A percentile compares a stretch with the other conserved stretches of the same genome.
Evolutionary conservation across 768 basidiomycete genomes (phyloP).

Genomic region (Lactarius hengduanensis): DNA sequence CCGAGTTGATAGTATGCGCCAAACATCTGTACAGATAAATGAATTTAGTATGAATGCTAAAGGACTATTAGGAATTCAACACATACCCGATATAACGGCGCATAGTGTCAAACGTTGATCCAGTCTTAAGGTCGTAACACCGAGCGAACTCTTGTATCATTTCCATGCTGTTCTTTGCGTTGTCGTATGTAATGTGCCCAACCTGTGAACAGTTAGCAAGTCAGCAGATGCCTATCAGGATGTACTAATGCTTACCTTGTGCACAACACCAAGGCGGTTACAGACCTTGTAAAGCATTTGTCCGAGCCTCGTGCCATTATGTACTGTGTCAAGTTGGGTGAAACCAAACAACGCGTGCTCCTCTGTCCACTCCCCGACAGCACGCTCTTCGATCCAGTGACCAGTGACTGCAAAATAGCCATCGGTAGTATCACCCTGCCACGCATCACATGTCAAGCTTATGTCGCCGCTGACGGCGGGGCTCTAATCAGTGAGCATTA

Average conservation of each 20-base stretch:
- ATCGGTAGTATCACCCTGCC: not conserved
- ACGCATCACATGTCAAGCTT: not conserved
- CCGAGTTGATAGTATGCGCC: conserved; percentile 3
- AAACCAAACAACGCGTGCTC: not conserved
- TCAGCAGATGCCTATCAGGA: not conserved
- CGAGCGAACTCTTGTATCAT: not conserved
- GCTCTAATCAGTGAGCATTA: not conserved
- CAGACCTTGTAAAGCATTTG: not conserved
- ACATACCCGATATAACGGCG: not conserved
- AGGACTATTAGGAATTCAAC: not conserved
- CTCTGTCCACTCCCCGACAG: not conserved
- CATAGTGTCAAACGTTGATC: not conserved
- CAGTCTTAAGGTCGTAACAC: not conserved
- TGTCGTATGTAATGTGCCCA: not conserved
- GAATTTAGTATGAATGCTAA: not conserved
- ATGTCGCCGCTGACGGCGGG: not conserved
- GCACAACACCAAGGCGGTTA: not conserved
- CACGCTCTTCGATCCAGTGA: not conserved
- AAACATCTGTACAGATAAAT: conserved; percentile 9
- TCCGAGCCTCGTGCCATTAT: not conserved
- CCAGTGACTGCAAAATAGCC: not conserved
- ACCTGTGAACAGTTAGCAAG: not conserved
- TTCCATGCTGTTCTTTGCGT: not conserved
- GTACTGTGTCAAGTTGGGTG: not conserved
- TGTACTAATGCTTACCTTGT: not conserved